Evolutionary conservation across 2,329 filamentous ascomycete genomes (phyloP), one percentile per base, ranked within the genome.

Genomic region (Waltergamsia citrina): DNA sequence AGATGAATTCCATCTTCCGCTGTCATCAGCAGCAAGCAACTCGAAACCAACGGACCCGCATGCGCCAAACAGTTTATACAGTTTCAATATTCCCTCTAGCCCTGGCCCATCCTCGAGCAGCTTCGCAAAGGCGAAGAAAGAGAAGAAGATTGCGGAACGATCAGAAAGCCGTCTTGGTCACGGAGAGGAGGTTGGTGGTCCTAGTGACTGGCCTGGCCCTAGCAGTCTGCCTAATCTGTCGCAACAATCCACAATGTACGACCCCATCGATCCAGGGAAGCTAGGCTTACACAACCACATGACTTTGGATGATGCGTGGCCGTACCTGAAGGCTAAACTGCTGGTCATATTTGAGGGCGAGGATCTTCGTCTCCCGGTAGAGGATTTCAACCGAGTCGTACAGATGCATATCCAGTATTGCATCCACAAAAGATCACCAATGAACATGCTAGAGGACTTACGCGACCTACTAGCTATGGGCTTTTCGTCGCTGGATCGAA

Each of bases 401-500:
- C 72, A 70, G 41, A 73, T 85, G 45, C 84, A 92, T 50, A 77
- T 92, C 10, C 77, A 84, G 47, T 80, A 78, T 39, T 88, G 83
- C 51, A 74, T 90, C 32, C 78, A 85, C 50, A 78, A 80, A 37
- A 72, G 83, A 27, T 72, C 77, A 0, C 81, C 83, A 1, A 74
- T 77, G 33, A 63, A 78, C 25, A 74, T 92, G 38, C 63, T 90
- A 9, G 84, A 90, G 43, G 85, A 92, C 46, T 57, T 92, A 7
- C 69, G 78, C 32, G 83, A 90, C 44, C 66, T 92, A 4, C 63
- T 92, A 3, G 61, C 69, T n/a, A 82, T 84, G 0, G 92, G 92
- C 2, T 98, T 96, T 50, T 69, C 74, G 20, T 87, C 83, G 3
- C 68, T 98, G 3, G 90, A 94, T 45, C 83, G 88, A 43, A 88